Base-by-base conservation (phyloP, 305 asterid species). In the Fraxinus sp. region DNA sequence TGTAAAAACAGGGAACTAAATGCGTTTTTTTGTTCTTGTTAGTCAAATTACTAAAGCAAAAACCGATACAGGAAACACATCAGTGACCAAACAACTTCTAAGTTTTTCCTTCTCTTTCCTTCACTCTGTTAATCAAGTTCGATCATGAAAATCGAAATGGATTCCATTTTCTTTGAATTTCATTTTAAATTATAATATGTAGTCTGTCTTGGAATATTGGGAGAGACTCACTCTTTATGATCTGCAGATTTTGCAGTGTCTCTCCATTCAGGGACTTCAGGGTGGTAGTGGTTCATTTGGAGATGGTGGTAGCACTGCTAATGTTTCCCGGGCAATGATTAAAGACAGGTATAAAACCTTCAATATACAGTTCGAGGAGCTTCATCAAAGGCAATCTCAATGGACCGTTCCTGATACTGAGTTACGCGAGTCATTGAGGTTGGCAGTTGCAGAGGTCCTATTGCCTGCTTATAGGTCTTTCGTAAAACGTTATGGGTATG, bases 341-440 rank as follows among this genome's bases (percentile, higher is more conserved):
- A 96, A 96, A 86, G 99, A 96, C 83, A 91, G 97, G 85, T 96
- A 87, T 86, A 96, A 96, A 85, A 93, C 88, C 20, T 96, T 96
- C 90, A 96, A 96, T 85, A 18, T 85, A 41, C 88, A 90, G 33
- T 96, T 96, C 80, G 99, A 96, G 88, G 99, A 96, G 90, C 91
- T 96, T 80, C 99, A 96, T 89, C 98, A 96, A 87, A 89, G 97
- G 87, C 99, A 96, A 73, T 94, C 99, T 55, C 98, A 94, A 79
- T 96, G 99, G 99, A 96, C 98, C 0, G 98, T 96, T 68, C 98
- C 99, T 4, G 99, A 96, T 85, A 96, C 95, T 52, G 99, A 96
- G 75, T 88, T 96, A 74, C 94, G 99, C 9, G 98, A 96, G 91
- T 94, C 98, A 2, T 80, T 96, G 87, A 90, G 98, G 90, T 93